Evolutionary conservation across 106 monocot species (phyloP).

Genomic region (Agapanthus africanus): DNA sequence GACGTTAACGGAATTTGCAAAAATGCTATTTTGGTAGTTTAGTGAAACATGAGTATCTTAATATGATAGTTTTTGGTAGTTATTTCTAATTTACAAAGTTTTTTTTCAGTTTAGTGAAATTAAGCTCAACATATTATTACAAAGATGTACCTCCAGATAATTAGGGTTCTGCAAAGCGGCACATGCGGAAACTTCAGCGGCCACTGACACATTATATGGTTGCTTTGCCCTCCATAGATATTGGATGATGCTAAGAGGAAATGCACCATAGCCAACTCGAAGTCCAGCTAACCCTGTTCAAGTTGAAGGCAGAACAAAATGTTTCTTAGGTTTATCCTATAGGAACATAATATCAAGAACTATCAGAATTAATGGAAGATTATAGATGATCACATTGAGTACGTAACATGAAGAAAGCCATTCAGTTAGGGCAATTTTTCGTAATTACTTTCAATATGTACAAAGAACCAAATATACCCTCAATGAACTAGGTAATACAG

Average conservation of each 20-base stretch:
- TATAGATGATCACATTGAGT: background rate
- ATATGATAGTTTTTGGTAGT: no score
- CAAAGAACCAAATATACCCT: no score
- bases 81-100: no score
- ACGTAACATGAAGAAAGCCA: background rate
- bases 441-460: no score
- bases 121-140: no score
- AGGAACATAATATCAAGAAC: background rate
- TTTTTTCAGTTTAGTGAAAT: no score
- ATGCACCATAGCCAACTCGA: constrained; percentile 98
- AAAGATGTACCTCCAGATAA: constrained; percentile 82
- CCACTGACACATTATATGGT: constrained; percentile 98
- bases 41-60: no score
- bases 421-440: background rate
- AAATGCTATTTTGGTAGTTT: no score
- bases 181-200: constrained; percentile 92
- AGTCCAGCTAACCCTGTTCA: constrained; percentile 87
- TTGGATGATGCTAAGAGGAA: constrained; percentile 93
- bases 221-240: constrained; percentile 98
- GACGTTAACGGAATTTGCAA: no score
- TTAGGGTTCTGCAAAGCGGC: constrained; percentile 73
- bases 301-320: background rate
- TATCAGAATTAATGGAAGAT: background rate
- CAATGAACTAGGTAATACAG: no score
- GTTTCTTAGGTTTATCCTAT: background rate